These are phyloP conservation scores for Verticillium dahliae DNA, from an alignment of 2,329 filamentous ascomycete genomes.

Conservation along the genomic window DNA sequence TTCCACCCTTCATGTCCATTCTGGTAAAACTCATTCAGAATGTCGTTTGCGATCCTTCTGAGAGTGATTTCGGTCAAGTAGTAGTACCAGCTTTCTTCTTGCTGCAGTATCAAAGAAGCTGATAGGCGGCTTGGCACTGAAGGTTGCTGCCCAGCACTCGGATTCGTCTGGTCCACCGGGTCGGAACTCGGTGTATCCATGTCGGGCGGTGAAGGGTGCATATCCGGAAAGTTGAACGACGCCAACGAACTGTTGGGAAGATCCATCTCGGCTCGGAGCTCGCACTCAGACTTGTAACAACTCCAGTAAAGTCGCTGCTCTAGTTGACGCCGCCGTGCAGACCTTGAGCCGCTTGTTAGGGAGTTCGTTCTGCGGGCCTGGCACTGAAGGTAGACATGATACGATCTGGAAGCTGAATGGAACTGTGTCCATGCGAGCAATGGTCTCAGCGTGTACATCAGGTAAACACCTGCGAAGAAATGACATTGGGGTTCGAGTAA, in stretches of 20 bases:
- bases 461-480: slow-evolving; percentile 30
- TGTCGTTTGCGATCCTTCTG: slow-evolving; percentile 31
- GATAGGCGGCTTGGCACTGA: slow-evolving; percentile 5
- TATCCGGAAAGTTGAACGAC: slow-evolving; percentile 24
- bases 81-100: slow-evolving; percentile 34
- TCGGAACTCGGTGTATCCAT: background rate
- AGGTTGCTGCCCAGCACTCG: slow-evolving; percentile 12
- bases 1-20: slow-evolving; percentile 15
- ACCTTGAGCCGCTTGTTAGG: slow-evolving; percentile 3
- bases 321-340: slow-evolving; percentile 16
- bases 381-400: slow-evolving; percentile 25
- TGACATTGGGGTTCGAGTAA: slow-evolving; percentile 28
- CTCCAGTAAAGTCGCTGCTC: slow-evolving; percentile 35
- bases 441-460: slow-evolving; percentile 32
- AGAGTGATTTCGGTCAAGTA: slow-evolving; percentile 35
- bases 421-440: slow-evolving; percentile 30
- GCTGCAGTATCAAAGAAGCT: slow-evolving; percentile 4
- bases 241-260: slow-evolving; percentile 27
- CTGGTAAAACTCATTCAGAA: slow-evolving; percentile 21
- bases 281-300: slow-evolving; percentile 35
- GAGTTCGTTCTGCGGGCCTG: slow-evolving; percentile 6
- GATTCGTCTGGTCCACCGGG: background rate
- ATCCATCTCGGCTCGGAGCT: slow-evolving; percentile 30
- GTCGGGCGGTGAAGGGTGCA: slow-evolving; percentile 18
- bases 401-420: slow-evolving; percentile 18